These are phyloP conservation scores for Apostasia ramifera DNA, from an alignment of 106 monocot species.

Conservation along the genomic window DNA sequence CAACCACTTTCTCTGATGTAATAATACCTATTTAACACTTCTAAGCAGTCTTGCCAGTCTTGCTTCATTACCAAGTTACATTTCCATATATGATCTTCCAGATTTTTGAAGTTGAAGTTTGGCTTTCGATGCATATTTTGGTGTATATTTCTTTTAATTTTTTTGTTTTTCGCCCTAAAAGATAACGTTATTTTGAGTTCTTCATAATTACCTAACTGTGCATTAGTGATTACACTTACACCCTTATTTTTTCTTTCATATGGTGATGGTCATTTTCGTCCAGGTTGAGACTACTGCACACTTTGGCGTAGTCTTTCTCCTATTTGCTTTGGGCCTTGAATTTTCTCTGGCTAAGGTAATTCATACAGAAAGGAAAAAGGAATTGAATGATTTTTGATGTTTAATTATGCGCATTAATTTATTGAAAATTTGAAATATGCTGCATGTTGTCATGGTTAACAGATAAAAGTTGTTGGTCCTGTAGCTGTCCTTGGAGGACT, in stretches of 20 bases:
- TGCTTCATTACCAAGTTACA: neutral
- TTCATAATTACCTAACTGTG: too few species aligned
- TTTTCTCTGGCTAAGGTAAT: conserved; percentile 92
- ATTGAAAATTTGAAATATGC: neutral
- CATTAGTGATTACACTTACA: too few species aligned
- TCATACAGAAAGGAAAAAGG: neutral
- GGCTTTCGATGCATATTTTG: neutral
- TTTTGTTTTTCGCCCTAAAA: too few species aligned
- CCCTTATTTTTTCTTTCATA: neutral
- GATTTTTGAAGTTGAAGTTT: neutral
- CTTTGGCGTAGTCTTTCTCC: conserved; percentile 94
- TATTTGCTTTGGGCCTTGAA: conserved; percentile 94
- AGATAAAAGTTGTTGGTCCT: conserved; percentile 87
- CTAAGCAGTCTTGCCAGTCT: neutral
- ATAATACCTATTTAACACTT: neutral
- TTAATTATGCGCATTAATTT: neutral
- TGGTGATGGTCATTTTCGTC: conserved; percentile 8
- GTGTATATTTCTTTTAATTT: neutral
- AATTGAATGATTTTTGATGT: neutral
- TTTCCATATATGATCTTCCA: neutral
- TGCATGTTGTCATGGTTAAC: conserved; percentile 8
- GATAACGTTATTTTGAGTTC: too few species aligned
- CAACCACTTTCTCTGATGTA: too few species aligned
- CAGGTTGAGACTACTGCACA: conserved; percentile 97
- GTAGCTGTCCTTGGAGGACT: conserved; percentile 98